These are phyloP conservation scores for Exophiala dermatitidis DNA, from an alignment of 2,329 filamentous ascomycete species.

Conservation along the genomic window DNA sequence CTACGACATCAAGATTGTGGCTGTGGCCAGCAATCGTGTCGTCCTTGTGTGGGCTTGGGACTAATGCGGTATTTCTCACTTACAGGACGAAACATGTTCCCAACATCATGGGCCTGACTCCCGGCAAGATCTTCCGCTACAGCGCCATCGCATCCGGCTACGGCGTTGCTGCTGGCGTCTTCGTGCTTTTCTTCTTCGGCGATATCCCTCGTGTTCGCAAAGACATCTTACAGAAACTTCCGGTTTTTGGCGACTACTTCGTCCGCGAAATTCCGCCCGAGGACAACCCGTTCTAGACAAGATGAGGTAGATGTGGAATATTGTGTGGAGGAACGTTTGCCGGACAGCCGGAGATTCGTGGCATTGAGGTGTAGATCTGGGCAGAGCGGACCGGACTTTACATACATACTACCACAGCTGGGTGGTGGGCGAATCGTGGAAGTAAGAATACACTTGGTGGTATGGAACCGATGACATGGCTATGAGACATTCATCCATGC, in stretches of 20 bases:
- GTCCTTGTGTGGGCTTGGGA: background rate
- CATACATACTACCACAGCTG: no score
- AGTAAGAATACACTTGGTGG: no score
- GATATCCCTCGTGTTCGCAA: conserved; percentile 56
- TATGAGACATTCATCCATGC: no score
- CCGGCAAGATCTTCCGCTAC: conserved; percentile 29
- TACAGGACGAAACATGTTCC: conserved; percentile 18
- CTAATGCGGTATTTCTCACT: background rate
- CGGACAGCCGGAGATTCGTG: background rate
- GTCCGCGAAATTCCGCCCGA: conserved; percentile 53
- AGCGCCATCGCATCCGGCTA: conserved; percentile 47
- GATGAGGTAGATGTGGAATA: background rate
- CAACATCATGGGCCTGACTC: conserved; percentile 25
- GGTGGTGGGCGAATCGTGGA: no score
- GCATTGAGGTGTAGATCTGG: no score
- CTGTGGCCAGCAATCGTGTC: no score
- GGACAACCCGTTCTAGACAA: conserved; percentile 45
- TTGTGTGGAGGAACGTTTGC: background rate
- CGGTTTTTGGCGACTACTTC: conserved; percentile 52
- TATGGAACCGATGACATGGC: no score
- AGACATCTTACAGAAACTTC: conserved; percentile 56
- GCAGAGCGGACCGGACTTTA: no score
- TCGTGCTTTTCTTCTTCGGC: conserved; percentile 58
- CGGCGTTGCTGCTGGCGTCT: conserved; percentile 51
- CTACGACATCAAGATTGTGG: no score